Percentiles rank a stretch among this genome's conserved stretches.
phyloP scores from a whole-genome alignment of 495 filamentous ascomycete species.

The Bombardia bombarda region DNA sequence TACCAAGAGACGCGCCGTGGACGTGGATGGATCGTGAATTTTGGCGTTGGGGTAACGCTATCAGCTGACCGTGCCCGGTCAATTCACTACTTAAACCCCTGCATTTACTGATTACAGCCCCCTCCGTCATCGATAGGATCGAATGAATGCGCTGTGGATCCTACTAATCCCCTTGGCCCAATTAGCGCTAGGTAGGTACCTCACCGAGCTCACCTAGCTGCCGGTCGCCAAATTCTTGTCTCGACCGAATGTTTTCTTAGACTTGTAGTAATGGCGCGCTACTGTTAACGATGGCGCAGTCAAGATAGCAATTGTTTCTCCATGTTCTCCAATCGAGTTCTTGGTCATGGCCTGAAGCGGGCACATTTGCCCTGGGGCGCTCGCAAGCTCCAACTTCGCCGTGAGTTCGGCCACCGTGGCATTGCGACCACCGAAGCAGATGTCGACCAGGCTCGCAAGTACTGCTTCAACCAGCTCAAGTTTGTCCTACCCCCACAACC shows the following conservation, averaged over 20 bases:
- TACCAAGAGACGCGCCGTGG: constrained; percentile 6
- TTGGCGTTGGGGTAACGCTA: constrained; percentile 17
- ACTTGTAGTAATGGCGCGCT: no score
- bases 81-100: no score
- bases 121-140: no score
- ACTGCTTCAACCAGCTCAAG: constrained; percentile 41
- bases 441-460: constrained; percentile 38
- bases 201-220: no score
- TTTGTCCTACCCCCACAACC: constrained; percentile 4
- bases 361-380: constrained; percentile 3
- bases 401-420: neutral
- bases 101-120: no score
- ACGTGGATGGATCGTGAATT: constrained; percentile 26
- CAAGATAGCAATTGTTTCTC: neutral
- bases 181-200: no score
- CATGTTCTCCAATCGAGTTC: constrained; percentile 13
- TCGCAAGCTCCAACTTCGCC: neutral
- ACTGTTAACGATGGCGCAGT: no score
- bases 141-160: no score
- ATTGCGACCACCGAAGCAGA: constrained; percentile 25
- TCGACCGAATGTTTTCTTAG: no score
- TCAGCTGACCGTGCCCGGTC: constrained; percentile 26
- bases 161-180: no score
- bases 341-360: constrained; percentile 13
- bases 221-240: no score